Evolutionary conservation across 139 green algal species (phyloP), one percentile per base, ranked within the genome.

Genomic region (Microglena sp.): DNA sequence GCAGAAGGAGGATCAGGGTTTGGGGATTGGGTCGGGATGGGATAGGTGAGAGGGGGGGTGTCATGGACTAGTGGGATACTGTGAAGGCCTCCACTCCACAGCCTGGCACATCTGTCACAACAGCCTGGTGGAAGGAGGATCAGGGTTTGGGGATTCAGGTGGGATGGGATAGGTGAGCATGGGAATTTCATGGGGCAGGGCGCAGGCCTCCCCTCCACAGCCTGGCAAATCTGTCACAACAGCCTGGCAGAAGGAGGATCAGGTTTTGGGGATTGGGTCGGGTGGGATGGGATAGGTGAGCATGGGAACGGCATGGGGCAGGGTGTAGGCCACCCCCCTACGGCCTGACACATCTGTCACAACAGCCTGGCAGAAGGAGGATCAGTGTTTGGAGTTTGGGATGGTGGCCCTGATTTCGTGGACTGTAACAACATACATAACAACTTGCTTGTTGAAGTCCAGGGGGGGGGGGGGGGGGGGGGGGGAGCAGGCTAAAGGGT

Each of bases 171-270:
- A 96, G 5, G 74, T 81, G 2, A 91, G 27, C 2, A 67, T 83
- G 26, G 84, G 75, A 18, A 97, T 94, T 75, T 80, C 82, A 53
- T 88, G 72, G 18, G 79, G 33, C 29, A 68, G 24, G 0, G 92
- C 92, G 67, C 87, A 97, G 1, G 70, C 24, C n/a, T 79, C 86
- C 21, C 80, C 93, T 3, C 80, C 85, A 72, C 92, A 98, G 21
- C 33, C 67, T 2, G 86, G 86, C 4, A 82, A 72, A 66, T 96
- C 85, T 61, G 76, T 92, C 7, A 96, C 85, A 18, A 95, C 84
- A 5, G 71, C 84, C 59, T 62, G 61, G 8, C n/a, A n/a, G n/a
- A n/a, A n/a, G n/a, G n/a, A n/a, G n/a, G 33, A 66, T n/a, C 59
- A 34, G 29, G 33, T 8, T 11, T 11, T n/a, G n/a, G n/a, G 8